Conservation (phyloP, 179 eudicot genomes). For the Carnegiea gigantea region DNA sequence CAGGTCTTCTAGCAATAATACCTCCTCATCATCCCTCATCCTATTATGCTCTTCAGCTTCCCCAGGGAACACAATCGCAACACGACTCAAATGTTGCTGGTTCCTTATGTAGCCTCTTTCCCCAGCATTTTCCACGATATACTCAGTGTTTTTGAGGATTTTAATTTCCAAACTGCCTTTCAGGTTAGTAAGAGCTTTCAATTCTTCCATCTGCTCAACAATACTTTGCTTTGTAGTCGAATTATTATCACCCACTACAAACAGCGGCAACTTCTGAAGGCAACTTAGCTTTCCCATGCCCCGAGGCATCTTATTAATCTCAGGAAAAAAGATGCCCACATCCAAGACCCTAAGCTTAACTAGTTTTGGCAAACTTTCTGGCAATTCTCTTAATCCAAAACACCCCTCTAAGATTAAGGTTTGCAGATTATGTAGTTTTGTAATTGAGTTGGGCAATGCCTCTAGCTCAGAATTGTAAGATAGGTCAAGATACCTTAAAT, state of each 20-base stretch:
- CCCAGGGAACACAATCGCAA: background rate
- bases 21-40: background rate
- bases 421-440: constrained; percentile 17
- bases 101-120: constrained; percentile 20
- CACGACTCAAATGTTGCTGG: constrained; percentile 9
- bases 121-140: background rate
- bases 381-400: constrained; percentile 20
- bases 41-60: background rate
- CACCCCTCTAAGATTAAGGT: background rate
- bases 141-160: background rate
- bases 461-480: background rate
- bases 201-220: constrained; percentile 15
- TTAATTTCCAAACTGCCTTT: constrained; percentile 12
- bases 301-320: constrained; percentile 25
- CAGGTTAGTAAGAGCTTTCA: constrained; percentile 24
- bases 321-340: background rate
- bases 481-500: constrained; percentile 29
- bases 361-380: constrained; percentile 25
- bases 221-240: background rate
- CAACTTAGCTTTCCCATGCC: constrained; percentile 29
- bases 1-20: constrained; percentile 24
- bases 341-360: constrained; percentile 37
- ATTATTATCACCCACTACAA: constrained; percentile 23
- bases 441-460: constrained; percentile 18
- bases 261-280: constrained; percentile 30